Base-by-base conservation (phyloP, 805 yeast genomes). In the Saturnispora serradocipensis region DNA sequence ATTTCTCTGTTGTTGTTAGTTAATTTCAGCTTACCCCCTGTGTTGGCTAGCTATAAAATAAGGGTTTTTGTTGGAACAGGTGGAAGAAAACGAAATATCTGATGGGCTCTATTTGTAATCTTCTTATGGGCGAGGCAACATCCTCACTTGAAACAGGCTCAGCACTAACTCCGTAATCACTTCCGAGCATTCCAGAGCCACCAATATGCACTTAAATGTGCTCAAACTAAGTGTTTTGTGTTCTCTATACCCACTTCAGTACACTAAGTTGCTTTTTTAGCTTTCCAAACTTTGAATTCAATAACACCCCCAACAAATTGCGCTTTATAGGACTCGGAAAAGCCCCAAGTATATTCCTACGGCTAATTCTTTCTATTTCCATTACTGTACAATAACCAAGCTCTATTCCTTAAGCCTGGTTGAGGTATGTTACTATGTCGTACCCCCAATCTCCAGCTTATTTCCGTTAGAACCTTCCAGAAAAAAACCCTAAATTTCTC, bases 41-140 rank as follows among this genome's bases (percentile, higher is more conserved):
- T 38, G 42, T 38, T 38, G 24, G 42, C 18, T 18, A 38, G 42
- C 22, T 16, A n/a, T 15, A 46, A 9, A 16, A 46, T 16, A 35
- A 25, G 22, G 36, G 42, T 24, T 34, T 34, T 22, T 34, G 22
- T 38, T 9, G 36, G n/a, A 34, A n/a, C 42, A 15, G 5, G 18
- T 16, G 32, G 48, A 45, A 45, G 42, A 16, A 35, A 34, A 16
- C 25, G 15, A 34, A 45, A 20, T 20, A 35, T n/a, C 8, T 22
- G 13, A 38, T 18, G 42, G 42, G 42, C 42, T 38, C 16, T 38
- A 47, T 47, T 47, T 47, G 50, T 47, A 43, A 47, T 38, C 18
- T 43, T 36, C 13, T 16, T 30, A 10, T 18, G 50, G 50, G 50
- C 50, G 45, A 47, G 44, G 50, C 43, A 38, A 27, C 27, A 8